Evolutionary conservation across 1,284 basidiomycete species (phyloP).

Genomic region (Papiliotrema fonsecae): DNA sequence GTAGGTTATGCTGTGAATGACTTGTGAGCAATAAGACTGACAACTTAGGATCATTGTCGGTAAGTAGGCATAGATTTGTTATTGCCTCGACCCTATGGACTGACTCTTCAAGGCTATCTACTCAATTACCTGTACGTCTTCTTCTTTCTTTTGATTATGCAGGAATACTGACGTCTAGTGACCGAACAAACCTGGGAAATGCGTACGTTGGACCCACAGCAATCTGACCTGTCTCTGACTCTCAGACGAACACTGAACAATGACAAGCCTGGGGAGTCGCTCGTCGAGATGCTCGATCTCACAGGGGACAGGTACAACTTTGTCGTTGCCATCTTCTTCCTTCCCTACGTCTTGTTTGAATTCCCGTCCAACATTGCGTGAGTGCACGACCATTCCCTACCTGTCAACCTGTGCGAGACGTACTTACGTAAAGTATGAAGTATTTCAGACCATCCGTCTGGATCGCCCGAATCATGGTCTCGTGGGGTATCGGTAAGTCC

Average conservation of each 20-base stretch:
- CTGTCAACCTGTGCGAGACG: too few species aligned
- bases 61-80: background rate
- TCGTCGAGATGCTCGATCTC: constrained; percentile 19
- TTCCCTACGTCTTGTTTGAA: constrained; percentile 30
- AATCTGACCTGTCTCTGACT: background rate
- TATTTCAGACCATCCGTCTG: constrained; percentile 26
- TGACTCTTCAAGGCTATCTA: constrained; percentile 11
- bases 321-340: constrained; percentile 28
- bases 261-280: constrained; percentile 22
- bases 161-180: constrained; percentile 6
- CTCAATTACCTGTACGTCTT: constrained; percentile 18
- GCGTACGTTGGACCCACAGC: constrained; percentile 12
- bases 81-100: background rate
- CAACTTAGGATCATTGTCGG: constrained; percentile 10
- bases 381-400: background rate
- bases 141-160: background rate
- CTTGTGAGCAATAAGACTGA: background rate
- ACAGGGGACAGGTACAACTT: constrained; percentile 24
- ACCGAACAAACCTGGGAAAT: constrained; percentile 27
- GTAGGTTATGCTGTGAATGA: constrained; percentile 1
- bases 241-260: constrained; percentile 23
- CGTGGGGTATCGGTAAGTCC: constrained; percentile 21
- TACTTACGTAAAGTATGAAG: constrained; percentile 9
- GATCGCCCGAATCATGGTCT: constrained; percentile 32
- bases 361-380: constrained; percentile 25